Evolutionary conservation across 371 early-diverging fungal species (phyloP).

Genomic region (Actinomortierella wolfii): DNA sequence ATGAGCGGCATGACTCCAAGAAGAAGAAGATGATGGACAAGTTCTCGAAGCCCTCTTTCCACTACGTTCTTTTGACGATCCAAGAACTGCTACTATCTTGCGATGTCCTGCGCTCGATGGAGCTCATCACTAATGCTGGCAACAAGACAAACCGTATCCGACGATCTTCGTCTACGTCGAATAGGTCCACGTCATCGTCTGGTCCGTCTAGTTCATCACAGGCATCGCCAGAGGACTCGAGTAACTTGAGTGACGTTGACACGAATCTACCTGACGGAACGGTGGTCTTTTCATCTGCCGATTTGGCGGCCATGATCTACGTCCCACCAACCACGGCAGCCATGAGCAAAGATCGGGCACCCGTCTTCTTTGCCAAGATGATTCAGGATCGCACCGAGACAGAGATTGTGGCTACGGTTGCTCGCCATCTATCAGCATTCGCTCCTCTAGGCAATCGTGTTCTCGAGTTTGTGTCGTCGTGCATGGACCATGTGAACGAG

Average conservation of each 20-base stretch:
- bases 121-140: no score
- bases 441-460: constrained; percentile 11
- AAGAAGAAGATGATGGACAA: constrained; percentile 53
- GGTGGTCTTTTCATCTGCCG: no score
- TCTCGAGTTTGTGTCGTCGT: constrained; percentile 19
- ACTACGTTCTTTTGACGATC: constrained; percentile 37
- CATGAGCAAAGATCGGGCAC: no score
- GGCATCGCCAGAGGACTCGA: constrained; percentile 17
- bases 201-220: constrained; percentile 24
- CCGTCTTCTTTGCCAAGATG: constrained; percentile 24
- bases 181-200: constrained; percentile 32
- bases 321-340: no score
- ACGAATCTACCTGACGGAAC: no score
- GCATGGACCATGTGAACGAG: constrained; percentile 26
- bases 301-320: no score
- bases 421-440: constrained; percentile 25
- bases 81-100: constrained; percentile 34
- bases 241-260: not conserved
- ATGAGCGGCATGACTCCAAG: constrained; percentile 36
- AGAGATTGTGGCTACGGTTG: constrained; percentile 21
- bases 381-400: constrained; percentile 31
- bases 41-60: constrained; percentile 49
- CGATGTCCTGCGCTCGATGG: constrained; percentile 25
- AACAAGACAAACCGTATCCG: not conserved
- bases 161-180: constrained; percentile 6